Base-by-base conservation (phyloP, 2,329 filamentous ascomycete genomes). In the Whalleya microplaca region DNA sequence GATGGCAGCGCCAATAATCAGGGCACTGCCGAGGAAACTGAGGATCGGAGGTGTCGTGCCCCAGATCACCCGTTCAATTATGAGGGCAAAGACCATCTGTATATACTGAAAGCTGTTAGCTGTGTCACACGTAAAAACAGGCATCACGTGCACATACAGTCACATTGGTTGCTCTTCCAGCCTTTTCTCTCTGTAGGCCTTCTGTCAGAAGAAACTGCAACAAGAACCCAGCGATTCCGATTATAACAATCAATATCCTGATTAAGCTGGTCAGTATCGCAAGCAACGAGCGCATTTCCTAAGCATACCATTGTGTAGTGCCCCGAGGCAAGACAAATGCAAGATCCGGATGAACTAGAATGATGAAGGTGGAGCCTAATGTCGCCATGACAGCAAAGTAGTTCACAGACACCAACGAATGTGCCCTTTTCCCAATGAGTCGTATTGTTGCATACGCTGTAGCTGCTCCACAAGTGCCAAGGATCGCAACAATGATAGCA, bases 191-290 rank as follows among this genome's bases (percentile, higher is more conserved):
- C 51, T 89, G 76, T 32, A 95, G 71, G 0, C 89, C 90, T 8
- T 87, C 86, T 0, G 91, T 92, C 0, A 94, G 75, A 6, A 93
- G 78, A 52, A 91, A 89, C 77, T 94, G 91, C 74, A 92, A 84
- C n/a, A 89, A 67, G 65, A 94, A 93, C 0, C 90, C 91, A 32
- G 86, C 89, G 0, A 86, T 67, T 0, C 89, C 89, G 9, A 95
- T 77, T 0, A 74, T 76, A 29, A 85, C 82, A 0, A 86, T 63
- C 14, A 94, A 72, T 42, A 84, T 75, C 47, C 73, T 74, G 83
- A 42, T 3, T 20, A 41, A 19, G 50, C 43, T 16, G 18, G 47
- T 51, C 12, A 54, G 23, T 45, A 7, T 1, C 21, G 16, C 9
- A 21, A n/a, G 10, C 44, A 14, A 16, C 32, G 32, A 37, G 4